Conservation (phyloP, 2,329 filamentous ascomycete species). For the Fusarium sp. region DNA sequence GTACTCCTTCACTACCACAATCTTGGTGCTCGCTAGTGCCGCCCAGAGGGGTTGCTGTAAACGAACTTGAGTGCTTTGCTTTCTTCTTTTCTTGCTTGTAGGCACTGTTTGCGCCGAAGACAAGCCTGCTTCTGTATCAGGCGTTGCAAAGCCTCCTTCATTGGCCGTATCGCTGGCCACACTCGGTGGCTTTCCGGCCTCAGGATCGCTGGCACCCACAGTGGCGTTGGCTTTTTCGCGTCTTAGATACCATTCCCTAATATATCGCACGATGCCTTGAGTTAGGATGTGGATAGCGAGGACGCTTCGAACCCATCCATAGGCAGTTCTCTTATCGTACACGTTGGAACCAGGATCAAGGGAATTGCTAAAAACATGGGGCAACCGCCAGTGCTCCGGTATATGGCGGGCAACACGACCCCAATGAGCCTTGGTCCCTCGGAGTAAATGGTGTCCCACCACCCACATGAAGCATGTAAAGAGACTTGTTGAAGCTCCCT, state of each 20-base stretch:
- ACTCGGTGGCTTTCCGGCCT: constrained; percentile 64
- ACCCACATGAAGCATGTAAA: constrained; percentile 77
- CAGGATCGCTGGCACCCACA: constrained; percentile 65
- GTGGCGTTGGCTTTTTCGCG: constrained; percentile 65
- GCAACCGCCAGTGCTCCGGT: constrained; percentile 57
- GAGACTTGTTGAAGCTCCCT: constrained; percentile 75
- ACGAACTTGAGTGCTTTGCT: constrained; percentile 89
- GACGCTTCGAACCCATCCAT: constrained; percentile 73
- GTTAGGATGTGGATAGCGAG: constrained; percentile 79
- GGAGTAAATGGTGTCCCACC: constrained; percentile 61
- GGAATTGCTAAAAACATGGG: constrained; percentile 57
- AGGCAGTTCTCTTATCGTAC: constrained; percentile 67
- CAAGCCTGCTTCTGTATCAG: constrained; percentile 59
- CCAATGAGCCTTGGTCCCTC: constrained; percentile 60
- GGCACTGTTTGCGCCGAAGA: constrained; percentile 54
- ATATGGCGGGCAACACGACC: constrained; percentile 57
- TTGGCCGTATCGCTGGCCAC: constrained; percentile 45
- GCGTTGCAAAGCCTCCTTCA: constrained; percentile 57
- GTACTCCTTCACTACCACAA: constrained; percentile 92
- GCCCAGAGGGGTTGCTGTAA: constrained; percentile 94
- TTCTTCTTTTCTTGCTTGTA: constrained; percentile 82
- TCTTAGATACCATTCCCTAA: constrained; percentile 73
- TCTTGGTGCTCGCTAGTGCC: constrained; percentile 93
- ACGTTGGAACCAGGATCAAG: constrained; percentile 52
- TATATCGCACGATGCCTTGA: constrained; percentile 75